These are phyloP conservation scores for Aspergillus floridensis DNA, from an alignment of 2,329 filamentous ascomycete species.

Conservation along the genomic window DNA sequence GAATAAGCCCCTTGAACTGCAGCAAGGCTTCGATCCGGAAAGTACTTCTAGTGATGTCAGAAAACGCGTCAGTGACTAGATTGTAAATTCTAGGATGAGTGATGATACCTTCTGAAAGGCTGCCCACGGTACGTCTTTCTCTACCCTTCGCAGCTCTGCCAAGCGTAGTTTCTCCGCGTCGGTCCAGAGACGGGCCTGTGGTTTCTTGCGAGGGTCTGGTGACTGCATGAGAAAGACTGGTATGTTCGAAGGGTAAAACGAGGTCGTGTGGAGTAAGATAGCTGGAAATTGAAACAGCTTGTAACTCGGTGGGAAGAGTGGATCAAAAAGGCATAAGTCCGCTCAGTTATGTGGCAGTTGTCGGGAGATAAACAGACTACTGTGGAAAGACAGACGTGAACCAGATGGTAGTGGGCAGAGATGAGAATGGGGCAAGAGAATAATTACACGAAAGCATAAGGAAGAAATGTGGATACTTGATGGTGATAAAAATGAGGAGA, in stretches of 20 bases:
- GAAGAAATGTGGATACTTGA: too few species aligned
- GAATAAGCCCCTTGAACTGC: not conserved
- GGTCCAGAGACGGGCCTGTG: not conserved
- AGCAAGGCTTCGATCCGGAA: not conserved
- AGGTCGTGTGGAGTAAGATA: too few species aligned
- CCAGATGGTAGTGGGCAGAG: not conserved
- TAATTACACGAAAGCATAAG: not conserved
- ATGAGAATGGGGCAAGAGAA: not conserved
- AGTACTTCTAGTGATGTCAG: not conserved
- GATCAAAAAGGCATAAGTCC: not conserved
- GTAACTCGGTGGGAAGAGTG: not conserved
- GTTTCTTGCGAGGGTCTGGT: not conserved
- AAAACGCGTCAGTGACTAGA: not conserved
- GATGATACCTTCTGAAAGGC: not conserved
- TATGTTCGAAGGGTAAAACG: not conserved
- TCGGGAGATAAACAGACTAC: not conserved
- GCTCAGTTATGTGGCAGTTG: not conserved
- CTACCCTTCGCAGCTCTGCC: not conserved
- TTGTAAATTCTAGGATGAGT: not conserved
- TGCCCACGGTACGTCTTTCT: not conserved
- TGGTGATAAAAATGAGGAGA: too few species aligned
- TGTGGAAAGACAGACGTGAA: too few species aligned
- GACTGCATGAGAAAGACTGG: not conserved
- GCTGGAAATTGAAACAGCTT: not conserved
- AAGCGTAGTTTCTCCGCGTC: not conserved